Evolutionary conservation across 805 yeast genomes (phyloP).

Genomic region (Torulaspora franciscae): DNA sequence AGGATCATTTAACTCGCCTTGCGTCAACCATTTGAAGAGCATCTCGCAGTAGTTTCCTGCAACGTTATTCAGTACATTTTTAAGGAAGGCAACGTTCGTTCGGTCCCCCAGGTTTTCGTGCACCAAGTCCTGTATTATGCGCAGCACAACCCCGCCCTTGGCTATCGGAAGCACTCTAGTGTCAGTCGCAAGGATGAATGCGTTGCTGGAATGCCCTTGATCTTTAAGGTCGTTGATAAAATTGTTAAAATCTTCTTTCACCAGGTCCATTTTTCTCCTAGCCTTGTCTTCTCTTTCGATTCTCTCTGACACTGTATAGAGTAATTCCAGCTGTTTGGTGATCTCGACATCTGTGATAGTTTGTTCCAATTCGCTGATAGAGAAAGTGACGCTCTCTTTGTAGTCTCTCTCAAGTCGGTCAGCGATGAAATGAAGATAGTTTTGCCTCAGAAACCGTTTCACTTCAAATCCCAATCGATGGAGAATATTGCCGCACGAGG

Average conservation of each 20-base stretch:
- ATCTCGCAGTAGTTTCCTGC: constrained; percentile 59
- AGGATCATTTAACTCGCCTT: constrained; percentile 73
- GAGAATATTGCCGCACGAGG: constrained; percentile 61
- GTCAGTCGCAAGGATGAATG: constrained; percentile 43
- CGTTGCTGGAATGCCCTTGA: constrained; percentile 36
- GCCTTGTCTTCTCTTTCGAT: constrained; percentile 46
- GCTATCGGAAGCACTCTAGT: constrained; percentile 48
- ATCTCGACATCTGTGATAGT: constrained; percentile 38
- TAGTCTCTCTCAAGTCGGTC: constrained; percentile 51
- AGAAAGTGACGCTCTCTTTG: constrained; percentile 45
- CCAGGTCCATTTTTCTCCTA: constrained; percentile 36
- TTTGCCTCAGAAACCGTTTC: constrained; percentile 40
- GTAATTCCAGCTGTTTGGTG: constrained; percentile 44
- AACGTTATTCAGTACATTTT: constrained; percentile 49
- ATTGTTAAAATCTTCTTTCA: constrained; percentile 39
- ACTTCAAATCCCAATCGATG: constrained; percentile 68
- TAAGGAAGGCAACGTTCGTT: constrained; percentile 47
- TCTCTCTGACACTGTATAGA: constrained; percentile 51
- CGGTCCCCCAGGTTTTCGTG: constrained; percentile 62
- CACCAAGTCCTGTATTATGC: constrained; percentile 55
- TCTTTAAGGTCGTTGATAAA: constrained; percentile 41
- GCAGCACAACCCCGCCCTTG: constrained; percentile 74
- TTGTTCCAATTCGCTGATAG: constrained; percentile 57
- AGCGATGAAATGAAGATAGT: constrained; percentile 35
- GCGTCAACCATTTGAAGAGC: constrained; percentile 73